A percentile compares a stretch with the other conserved stretches of the same genome.
These are phyloP conservation scores for Hypoxylon sp. DNA, from an alignment of 2,329 filamentous ascomycete species.

Conservation along the genomic window DNA sequence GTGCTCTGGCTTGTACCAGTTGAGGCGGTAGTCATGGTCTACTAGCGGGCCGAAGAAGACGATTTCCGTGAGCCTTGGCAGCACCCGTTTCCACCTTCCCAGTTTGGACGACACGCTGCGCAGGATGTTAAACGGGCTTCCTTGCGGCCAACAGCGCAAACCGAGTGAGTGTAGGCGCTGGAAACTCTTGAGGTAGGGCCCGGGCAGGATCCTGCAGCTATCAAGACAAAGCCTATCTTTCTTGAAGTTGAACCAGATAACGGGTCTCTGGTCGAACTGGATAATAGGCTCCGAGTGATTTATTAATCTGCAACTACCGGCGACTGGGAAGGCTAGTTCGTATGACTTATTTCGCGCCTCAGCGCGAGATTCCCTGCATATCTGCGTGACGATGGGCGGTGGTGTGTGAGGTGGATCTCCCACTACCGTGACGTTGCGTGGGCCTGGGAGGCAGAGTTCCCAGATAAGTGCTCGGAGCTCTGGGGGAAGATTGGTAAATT, in stretches of 20 bases:
- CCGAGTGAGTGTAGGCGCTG: neutral
- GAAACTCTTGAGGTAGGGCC: neutral
- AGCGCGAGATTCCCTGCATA: neutral
- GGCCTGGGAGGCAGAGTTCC: neutral
- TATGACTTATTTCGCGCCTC: neutral
- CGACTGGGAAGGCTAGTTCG: conserved; percentile 1
- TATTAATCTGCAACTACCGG: neutral
- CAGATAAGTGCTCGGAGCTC: neutral
- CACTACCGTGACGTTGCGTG: neutral
- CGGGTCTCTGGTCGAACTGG: neutral
- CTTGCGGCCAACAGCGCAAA: neutral
- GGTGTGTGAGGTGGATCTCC: neutral
- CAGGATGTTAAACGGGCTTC: neutral
- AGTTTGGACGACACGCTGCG: neutral
- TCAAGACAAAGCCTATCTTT: neutral
- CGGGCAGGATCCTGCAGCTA: neutral
- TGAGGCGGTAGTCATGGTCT: neutral
- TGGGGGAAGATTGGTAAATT: neutral
- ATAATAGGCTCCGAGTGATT: neutral
- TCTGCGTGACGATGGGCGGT: neutral
- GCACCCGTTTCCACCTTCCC: neutral
- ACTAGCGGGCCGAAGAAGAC: neutral
- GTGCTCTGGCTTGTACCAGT: neutral
- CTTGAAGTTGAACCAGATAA: conserved; percentile 8
- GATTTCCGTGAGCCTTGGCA: neutral